Percentiles rank a stretch among this genome's conserved stretches.
Evolutionary conservation across 2,329 filamentous ascomycete genomes (phyloP).

Genomic region (Rhinocladiella mackenziei): DNA sequence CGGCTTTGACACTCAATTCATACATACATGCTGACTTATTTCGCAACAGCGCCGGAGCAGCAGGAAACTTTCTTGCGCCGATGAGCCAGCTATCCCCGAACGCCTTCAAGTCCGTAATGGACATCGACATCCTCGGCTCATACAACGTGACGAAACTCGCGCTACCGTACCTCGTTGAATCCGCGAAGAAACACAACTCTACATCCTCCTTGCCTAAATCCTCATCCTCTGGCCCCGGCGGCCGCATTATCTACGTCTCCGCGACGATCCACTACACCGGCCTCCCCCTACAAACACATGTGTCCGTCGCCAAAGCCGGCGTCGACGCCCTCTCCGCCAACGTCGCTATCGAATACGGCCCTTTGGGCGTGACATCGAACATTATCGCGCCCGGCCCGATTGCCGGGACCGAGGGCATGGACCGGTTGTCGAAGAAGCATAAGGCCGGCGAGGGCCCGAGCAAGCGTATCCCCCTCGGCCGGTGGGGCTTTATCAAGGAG

Average conservation of each 20-base stretch:
- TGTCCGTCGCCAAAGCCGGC: conserved; percentile 85
- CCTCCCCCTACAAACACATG: conserved; percentile 79
- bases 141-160: conserved; percentile 95
- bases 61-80: conserved; percentile 90
- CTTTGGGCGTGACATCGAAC: conserved; percentile 80
- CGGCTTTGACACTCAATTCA: no score
- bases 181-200: conserved; percentile 60
- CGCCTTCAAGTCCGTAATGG: conserved; percentile 91
- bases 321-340: conserved; percentile 79
- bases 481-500: conserved; percentile 76
- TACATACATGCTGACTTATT: background rate
- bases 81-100: conserved; percentile 78
- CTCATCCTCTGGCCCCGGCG: conserved; percentile 56
- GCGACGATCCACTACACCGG: conserved; percentile 90
- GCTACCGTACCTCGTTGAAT: conserved; percentile 72
- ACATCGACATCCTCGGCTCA: conserved; percentile 90
- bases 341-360: conserved; percentile 84
- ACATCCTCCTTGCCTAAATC: conserved; percentile 52
- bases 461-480: conserved; percentile 63
- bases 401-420: conserved; percentile 75
- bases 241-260: conserved; percentile 83
- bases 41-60: conserved; percentile 71
- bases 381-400: conserved; percentile 87
- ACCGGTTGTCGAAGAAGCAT: conserved; percentile 56
- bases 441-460: conserved; percentile 46